A percentile compares a stretch with the other conserved stretches of the same genome.
Evolutionary conservation across 257 asterid species (phyloP).

Genomic region (Cruciata laevipes): DNA sequence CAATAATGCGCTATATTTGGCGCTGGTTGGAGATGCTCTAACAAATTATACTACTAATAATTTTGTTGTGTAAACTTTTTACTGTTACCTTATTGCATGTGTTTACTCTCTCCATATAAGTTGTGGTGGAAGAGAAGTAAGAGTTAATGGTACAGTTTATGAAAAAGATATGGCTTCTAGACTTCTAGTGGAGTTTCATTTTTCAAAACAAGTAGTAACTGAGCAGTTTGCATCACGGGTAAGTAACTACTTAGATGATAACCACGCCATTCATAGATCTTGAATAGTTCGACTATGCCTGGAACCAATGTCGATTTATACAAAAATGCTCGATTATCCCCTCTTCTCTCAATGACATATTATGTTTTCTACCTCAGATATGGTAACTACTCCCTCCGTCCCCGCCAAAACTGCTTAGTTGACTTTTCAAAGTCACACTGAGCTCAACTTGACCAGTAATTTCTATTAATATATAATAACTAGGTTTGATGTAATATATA

Average conservation of each 20-base stretch:
- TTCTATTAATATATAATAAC: too few relatives aligned
- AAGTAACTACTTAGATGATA: constrained; percentile 40
- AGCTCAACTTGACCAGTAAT: too few relatives aligned
- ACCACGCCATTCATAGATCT: constrained; percentile 18
- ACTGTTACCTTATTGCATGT: constrained; percentile 4
- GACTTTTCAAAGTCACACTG: too few relatives aligned
- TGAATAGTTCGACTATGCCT: constrained; percentile 10
- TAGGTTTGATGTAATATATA: too few relatives aligned
- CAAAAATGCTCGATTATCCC: constrained; percentile 21
- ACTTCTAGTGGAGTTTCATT: constrained; percentile 36
- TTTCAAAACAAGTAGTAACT: constrained; percentile 28
- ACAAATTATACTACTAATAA: background rate
- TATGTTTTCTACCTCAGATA: constrained; percentile 49
- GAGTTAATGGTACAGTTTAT: constrained; percentile 20
- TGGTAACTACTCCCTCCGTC: too few relatives aligned
- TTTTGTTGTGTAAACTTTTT: too few relatives aligned
- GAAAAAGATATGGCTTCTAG: constrained; percentile 36
- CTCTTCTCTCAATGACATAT: constrained; percentile 34
- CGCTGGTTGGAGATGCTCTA: too few relatives aligned
- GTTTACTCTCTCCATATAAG: constrained; percentile 11
- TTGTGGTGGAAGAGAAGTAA: constrained; percentile 29
- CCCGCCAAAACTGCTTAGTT: too few relatives aligned
- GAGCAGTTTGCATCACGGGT: constrained; percentile 67
- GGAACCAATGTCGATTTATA: constrained; percentile 11
- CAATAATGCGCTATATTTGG: too few relatives aligned